Base-by-base conservation (phyloP, 2,329 filamentous ascomycete species). In the Orbilia javanica region DNA sequence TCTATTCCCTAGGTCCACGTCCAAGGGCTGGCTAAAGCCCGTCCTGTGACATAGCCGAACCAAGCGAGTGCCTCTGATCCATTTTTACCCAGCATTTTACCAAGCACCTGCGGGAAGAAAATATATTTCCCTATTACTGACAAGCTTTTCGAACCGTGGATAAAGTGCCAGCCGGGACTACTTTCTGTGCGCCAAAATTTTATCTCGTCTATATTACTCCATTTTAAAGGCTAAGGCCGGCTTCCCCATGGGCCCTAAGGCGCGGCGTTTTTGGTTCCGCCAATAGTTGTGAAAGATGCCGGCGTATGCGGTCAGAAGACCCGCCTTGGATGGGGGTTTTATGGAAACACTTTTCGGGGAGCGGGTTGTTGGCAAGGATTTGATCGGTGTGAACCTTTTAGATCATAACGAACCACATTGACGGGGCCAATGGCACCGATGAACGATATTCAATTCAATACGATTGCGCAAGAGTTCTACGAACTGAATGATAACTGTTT, bases 281-380 rank as follows among this genome's bases (percentile, higher is more conserved):
- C 72, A 76, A 76, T 76, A 27, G 63, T 69, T 44, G 25, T 8
- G 18, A 18, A 7, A 57, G 15, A 48, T 62, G 50, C 20, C 44
- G 55, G 72, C 42, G 62, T 36, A 70, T 64, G 55, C 72, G 72
- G 72, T 70, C 65, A 76, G 72, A 65, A 66, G 72, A 76, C 65
- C 72, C 72, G 72, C 55, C 72, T 70, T 73, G 62, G 42, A 34
- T 62, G 29, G 29, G n/a, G 39, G 34, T 22, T 60, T 27, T 42
- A 42, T 25, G 55, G 34, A 42, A 60, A n/a, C 42, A 60, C 11
- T 27, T 39, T 42, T 60, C 55, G 55, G 55, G 55, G 42, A n/a
- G 55, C 34, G 55, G 53, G 55, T 25, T 42, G 20, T 42, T 25
- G 20, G 34, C 34, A 39, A 29, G 46, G 34, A 55, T 64, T 29